Base-by-base conservation (phyloP, 176 grass and related monocot genomes). In the Eremochloa ophiuroides region DNA sequence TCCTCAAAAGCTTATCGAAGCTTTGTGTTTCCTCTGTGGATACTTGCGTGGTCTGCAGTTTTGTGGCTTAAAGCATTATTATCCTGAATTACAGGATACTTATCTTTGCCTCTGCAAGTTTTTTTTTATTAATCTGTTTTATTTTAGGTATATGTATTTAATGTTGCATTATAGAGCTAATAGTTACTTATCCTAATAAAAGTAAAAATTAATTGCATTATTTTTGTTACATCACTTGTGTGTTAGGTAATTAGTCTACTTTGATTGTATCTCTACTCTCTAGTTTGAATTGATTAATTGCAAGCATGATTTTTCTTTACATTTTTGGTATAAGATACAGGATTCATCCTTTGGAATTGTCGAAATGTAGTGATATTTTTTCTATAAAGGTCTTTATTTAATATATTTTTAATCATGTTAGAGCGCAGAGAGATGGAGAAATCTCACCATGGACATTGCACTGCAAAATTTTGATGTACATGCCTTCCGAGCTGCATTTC, bases 391-490 rank as follows among this genome's bases (percentile, higher is more conserved):
- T 78, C 22, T 72, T 83, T 59, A 34, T 73, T 85, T 18, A 38
- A 35, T 58, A 25, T 25, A 15, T 80, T 91, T 53, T 76, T 46
- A 51, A 76, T 79, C 48, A 9, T 85, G 71, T 80, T 85, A 99
- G 96, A 98, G 96, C 75, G 93, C 96, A 80, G 96, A 99, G 63
- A 88, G 91, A 82, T 99, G 96, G 93, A 84, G 90, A 91, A 88
- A 56, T 77, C 93, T 99, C 65, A 99, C 88, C 39, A 74, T 83
- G 88, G 91, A 93, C 29, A 87, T 93, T 48, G 88, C 87, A 20
- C 20, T 80, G 76, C 86, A 99, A 80, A 98, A 91, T 88, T 99
- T 99, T 91, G 85, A 99, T 66, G 62, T 93, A 56, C 96, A 99
- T 84, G 84, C 91, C 84, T 93, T 93, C 80, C 93, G 93, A 62